Evolutionary conservation across 805 yeast genomes (phyloP).

Genomic region (Myxozyma lipomycoides): DNA sequence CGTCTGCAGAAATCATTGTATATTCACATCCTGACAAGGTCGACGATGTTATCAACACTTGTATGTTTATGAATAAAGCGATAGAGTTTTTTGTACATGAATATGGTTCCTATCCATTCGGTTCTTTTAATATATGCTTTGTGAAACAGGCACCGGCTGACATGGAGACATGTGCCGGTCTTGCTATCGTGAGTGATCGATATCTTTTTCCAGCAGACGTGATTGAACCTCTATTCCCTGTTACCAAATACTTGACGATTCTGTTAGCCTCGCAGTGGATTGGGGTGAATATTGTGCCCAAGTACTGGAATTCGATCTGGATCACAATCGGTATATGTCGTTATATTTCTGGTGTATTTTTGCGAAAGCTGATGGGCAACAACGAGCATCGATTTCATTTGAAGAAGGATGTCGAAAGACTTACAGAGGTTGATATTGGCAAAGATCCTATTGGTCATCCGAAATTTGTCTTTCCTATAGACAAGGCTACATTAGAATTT

Average conservation of each 20-base stretch:
- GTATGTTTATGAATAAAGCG: constrained; percentile 71
- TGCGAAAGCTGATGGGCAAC: constrained; percentile 68
- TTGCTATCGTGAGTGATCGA: constrained; percentile 57
- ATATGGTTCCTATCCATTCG: constrained; percentile 89
- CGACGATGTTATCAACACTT: constrained; percentile 61
- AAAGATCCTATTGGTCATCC: constrained; percentile 79
- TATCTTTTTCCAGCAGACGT: constrained; percentile 66
- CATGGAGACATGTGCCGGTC: constrained; percentile 67
- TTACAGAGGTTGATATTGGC: constrained; percentile 72
- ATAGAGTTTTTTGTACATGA: constrained; percentile 80
- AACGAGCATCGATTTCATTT: constrained; percentile 76
- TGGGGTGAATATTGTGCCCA: constrained; percentile 85
- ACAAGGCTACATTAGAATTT: constrained; percentile 60
- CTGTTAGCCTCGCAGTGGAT: constrained; percentile 88
- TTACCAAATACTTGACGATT: constrained; percentile 63
- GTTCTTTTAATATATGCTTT: constrained; percentile 73
- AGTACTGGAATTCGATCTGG: constrained; percentile 78
- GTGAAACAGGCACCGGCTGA: constrained; percentile 53
- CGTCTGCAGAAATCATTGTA: constrained; percentile 44
- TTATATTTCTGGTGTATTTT: constrained; percentile 73
- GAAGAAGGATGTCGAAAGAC: constrained; percentile 57
- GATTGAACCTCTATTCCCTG: constrained; percentile 72
- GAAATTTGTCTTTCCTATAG: constrained; percentile 59
- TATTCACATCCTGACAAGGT: constrained; percentile 61
- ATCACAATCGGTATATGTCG: constrained; percentile 78